phyloP scores from a whole-genome alignment of 2,329 filamentous ascomycete genomes.

The Cercospora sp. region DNA sequence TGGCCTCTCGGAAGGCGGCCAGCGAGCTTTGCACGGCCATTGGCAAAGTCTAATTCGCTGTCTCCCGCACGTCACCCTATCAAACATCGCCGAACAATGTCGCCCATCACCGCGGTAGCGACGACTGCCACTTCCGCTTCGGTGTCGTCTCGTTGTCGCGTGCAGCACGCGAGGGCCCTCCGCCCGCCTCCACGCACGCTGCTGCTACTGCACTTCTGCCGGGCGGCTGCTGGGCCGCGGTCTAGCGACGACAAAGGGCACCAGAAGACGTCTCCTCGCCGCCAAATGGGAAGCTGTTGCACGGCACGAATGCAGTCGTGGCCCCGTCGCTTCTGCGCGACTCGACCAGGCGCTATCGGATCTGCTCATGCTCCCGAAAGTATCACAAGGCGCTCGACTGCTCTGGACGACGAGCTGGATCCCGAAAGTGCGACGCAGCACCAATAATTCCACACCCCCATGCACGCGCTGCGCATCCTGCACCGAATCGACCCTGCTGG shows the following conservation, averaged over 20 bases:
- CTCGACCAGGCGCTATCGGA: conserved; percentile 4
- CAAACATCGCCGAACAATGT: neutral
- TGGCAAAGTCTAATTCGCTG: conserved; percentile 3
- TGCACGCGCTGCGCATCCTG: conserved; percentile 8
- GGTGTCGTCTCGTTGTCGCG: neutral
- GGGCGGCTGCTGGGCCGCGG: conserved; percentile 1
- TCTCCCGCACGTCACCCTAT: conserved; percentile 10
- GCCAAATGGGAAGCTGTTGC: conserved; percentile 13
- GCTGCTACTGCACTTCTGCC: neutral
- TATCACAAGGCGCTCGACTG: conserved; percentile 22
- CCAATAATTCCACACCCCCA: conserved; percentile 23
- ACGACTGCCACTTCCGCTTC: conserved; percentile 2
- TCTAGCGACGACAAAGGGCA: neutral
- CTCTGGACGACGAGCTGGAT: conserved; percentile 19
- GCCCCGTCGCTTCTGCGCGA: conserved; percentile 8
- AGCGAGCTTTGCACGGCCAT: conserved; percentile 4
- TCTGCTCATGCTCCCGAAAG: conserved; percentile 24
- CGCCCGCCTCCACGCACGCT: neutral
- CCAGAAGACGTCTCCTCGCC: neutral
- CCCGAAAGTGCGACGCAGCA: conserved; percentile 25
- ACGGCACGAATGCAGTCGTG: conserved; percentile 5
- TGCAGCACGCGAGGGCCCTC: conserved; percentile 1
- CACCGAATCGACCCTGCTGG: conserved; percentile 18
- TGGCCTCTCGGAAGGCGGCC: conserved; percentile 3
- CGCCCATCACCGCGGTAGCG: neutral